Evolutionary conservation across 768 basidiomycete genomes (phyloP).

Genomic region (Hydnomerulius pinastri): DNA sequence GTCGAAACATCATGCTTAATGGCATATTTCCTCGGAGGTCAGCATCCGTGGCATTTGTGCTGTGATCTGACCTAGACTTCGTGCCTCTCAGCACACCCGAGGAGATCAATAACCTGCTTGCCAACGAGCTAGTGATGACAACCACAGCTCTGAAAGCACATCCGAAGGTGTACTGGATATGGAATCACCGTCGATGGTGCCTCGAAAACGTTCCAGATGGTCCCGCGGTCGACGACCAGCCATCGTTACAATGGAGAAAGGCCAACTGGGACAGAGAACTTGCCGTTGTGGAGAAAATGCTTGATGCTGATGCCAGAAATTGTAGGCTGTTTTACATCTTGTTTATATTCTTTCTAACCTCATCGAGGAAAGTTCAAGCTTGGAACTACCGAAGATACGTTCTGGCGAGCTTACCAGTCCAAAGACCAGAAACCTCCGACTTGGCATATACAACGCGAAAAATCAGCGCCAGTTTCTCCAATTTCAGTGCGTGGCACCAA

Average conservation of each 20-base stretch:
- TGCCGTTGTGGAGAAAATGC: conserved; percentile 87
- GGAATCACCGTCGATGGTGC: conserved; percentile 98
- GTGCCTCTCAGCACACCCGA: conserved; percentile 53
- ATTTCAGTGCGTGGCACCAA: conserved; percentile 99
- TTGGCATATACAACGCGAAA: conserved; percentile 85
- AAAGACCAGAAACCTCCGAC: conserved; percentile 62
- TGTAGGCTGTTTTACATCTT: conserved; percentile 53
- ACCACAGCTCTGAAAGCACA: conserved; percentile 76
- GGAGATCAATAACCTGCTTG: conserved; percentile 62
- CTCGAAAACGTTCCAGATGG: conserved; percentile 82
- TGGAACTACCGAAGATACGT: conserved; percentile 95
- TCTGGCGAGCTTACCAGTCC: conserved; percentile 65
- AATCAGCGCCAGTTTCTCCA: conserved; percentile 93
- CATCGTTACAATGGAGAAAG: conserved; percentile 69
- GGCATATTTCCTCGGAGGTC: conserved; percentile 73
- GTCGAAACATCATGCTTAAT: conserved; percentile 73
- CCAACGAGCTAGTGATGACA: conserved; percentile 79
- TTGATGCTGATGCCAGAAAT: conserved; percentile 88
- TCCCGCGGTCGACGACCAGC: conserved; percentile 48
- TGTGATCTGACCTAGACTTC: conserved; percentile 10
- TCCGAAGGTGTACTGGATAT: conserved; percentile 98
- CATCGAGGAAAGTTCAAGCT: conserved; percentile 68
- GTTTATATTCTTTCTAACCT: conserved; percentile 3
- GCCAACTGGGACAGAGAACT: conserved; percentile 85
- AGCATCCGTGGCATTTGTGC: conserved; percentile 9